These are phyloP conservation scores for Aplosporella prunicola DNA, from an alignment of 2,329 filamentous ascomycete species.

Conservation along the genomic window DNA sequence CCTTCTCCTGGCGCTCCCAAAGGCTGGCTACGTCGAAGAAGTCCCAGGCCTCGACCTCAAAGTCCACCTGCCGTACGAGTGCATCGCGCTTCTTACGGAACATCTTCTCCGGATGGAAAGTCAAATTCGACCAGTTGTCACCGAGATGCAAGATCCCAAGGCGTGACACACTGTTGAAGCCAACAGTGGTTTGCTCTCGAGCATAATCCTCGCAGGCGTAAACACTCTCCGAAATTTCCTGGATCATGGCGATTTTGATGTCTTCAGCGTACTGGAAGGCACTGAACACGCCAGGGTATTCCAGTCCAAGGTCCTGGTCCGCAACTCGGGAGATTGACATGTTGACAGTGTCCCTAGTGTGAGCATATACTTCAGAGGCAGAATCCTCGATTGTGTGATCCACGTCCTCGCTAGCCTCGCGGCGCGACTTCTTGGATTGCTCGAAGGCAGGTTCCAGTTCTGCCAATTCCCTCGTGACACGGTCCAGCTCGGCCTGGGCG, in stretches of 20 bases:
- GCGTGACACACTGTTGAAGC: constrained; percentile 80
- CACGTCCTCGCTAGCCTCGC: constrained; percentile 71
- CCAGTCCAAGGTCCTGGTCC: constrained; percentile 67
- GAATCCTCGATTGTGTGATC: constrained; percentile 76
- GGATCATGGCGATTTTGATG: constrained; percentile 82
- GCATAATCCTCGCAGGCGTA: constrained; percentile 75
- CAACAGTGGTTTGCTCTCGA: constrained; percentile 63
- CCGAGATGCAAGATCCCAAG: constrained; percentile 82
- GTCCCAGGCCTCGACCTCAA: constrained; percentile 81
- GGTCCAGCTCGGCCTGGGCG: constrained; percentile 72
- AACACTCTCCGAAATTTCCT: constrained; percentile 74
- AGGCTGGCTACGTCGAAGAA: constrained; percentile 83
- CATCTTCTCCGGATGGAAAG: constrained; percentile 88
- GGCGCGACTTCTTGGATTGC: constrained; percentile 68
- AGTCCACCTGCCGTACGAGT: constrained; percentile 73
- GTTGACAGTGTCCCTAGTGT: constrained; percentile 67
- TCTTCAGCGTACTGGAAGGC: constrained; percentile 92
- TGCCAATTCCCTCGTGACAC: constrained; percentile 69
- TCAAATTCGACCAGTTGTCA: constrained; percentile 65
- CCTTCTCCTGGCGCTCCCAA: constrained; percentile 86
- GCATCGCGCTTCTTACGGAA: constrained; percentile 76
- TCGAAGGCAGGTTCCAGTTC: constrained; percentile 81
- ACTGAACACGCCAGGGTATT: constrained; percentile 75
- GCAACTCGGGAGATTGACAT: constrained; percentile 69
- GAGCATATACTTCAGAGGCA: constrained; percentile 74